Conservation (phyloP, 371 early-diverging fungal species). For the Rhizopus arrhizus region DNA sequence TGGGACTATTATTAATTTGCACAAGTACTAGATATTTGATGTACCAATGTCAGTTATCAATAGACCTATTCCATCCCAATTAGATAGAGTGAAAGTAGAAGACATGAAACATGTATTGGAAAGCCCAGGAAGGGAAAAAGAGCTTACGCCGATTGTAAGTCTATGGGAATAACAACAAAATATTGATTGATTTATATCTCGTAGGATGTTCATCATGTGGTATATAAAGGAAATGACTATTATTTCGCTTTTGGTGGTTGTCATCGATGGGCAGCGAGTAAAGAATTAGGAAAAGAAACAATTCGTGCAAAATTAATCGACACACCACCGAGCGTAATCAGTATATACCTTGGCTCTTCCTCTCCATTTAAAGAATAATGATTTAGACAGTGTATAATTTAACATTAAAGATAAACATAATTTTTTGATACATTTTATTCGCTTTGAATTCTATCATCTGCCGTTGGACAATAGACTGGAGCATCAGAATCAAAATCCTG, state of each 20-base stretch:
- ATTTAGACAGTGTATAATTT: no score
- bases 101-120: conserved; percentile 39
- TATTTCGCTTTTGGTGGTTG: conserved; percentile 57
- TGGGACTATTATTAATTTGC: no score
- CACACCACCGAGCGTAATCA: conserved; percentile 45
- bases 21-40: conserved; percentile 33
- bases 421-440: background rate
- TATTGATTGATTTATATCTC: background rate
- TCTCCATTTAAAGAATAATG: conserved; percentile 37
- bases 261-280: conserved; percentile 57
- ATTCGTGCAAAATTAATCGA: conserved; percentile 48
- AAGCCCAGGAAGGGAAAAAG: conserved; percentile 30
- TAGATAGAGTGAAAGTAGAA: conserved; percentile 48
- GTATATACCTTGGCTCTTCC: conserved; percentile 44
- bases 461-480: conserved; percentile 33
- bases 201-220: conserved; percentile 48
- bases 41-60: conserved; percentile 49
- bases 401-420: background rate
- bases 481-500: conserved; percentile 9
- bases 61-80: conserved; percentile 47
- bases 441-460: conserved; percentile 23
- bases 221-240: conserved; percentile 47
- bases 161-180: background rate
- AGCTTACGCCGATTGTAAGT: conserved; percentile 52
- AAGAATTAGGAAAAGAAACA: conserved; percentile 41